A percentile compares a stretch with the other conserved stretches of the same genome.
phyloP scores from a whole-genome alignment of 352 stramenopile species.

The Phytopythium chamaehyphon region DNA sequence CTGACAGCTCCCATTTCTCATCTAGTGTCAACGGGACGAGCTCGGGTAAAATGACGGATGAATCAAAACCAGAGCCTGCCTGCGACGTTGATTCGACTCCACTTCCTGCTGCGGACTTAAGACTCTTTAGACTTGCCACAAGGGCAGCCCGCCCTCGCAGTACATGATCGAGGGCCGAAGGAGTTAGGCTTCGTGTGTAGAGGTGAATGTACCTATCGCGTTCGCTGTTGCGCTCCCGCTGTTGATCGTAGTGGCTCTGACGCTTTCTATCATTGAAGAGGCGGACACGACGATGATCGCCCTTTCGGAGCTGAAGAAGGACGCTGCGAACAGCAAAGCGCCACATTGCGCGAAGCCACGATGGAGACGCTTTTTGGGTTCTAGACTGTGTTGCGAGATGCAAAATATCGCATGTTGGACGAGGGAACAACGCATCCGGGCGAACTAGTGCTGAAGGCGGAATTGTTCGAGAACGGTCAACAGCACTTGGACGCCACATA shows the following conservation, averaged over 20 bases:
- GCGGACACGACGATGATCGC: constrained; percentile 2
- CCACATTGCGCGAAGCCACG: constrained; percentile 70
- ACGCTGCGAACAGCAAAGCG: constrained; percentile 53
- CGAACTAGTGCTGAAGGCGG: constrained; percentile 34
- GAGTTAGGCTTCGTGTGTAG: constrained; percentile 47
- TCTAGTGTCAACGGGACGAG: constrained; percentile 34
- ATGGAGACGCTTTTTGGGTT: constrained; percentile 30
- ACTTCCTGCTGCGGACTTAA: not conserved
- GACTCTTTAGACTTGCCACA: constrained; percentile 8
- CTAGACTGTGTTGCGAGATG: constrained; percentile 9
- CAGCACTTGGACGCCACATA: constrained; percentile 41
- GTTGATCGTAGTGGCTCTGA: constrained; percentile 5
- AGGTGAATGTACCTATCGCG: constrained; percentile 48
- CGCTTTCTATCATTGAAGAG: constrained; percentile 1
- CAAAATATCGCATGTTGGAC: constrained; percentile 11
- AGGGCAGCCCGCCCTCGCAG: constrained; percentile 34
- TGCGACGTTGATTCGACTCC: too few species aligned
- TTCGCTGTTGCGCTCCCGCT: constrained; percentile 2
- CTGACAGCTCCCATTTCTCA: constrained; percentile 65
- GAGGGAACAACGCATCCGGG: constrained; percentile 28
- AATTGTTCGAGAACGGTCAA: constrained; percentile 34
- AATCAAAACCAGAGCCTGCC: too few species aligned
- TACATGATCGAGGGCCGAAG: constrained; percentile 33
- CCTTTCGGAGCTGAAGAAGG: constrained; percentile 11
- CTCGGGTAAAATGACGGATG: constrained; percentile 6